Conservation (phyloP, 1,284 basidiomycete genomes). For the Paramarasmius palmivorus region DNA sequence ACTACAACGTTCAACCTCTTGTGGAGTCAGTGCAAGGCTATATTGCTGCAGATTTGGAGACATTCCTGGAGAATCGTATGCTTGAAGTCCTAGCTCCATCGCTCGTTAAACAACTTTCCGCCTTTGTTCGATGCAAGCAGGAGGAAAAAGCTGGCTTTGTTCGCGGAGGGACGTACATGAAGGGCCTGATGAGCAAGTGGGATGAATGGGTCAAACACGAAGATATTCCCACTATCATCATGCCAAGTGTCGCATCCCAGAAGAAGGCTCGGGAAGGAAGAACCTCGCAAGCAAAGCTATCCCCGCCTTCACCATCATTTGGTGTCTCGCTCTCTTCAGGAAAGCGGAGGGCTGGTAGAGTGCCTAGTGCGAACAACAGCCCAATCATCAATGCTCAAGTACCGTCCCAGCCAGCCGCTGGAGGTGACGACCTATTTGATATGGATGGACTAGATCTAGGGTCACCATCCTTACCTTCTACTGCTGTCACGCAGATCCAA, state of each 20-base stretch:
- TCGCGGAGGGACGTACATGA: conserved; percentile 58
- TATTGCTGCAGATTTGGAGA: conserved; percentile 85
- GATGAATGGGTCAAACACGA: conserved; percentile 78
- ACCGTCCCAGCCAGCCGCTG: background rate
- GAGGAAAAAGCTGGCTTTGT: conserved; percentile 66
- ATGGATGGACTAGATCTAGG: conserved; percentile 59
- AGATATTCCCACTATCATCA: conserved; percentile 76
- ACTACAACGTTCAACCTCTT: conserved; percentile 76
- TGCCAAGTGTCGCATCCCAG: conserved; percentile 33
- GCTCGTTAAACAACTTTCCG: conserved; percentile 70
- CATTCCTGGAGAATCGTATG: conserved; percentile 80
- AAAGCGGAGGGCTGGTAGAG: conserved; percentile 29
- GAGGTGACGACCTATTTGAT: conserved; percentile 54
- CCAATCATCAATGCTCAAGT: conserved; percentile 18
- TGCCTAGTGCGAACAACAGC: background rate
- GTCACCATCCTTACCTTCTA: conserved; percentile 1
- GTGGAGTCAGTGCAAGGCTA: conserved; percentile 79
- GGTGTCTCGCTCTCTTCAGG: conserved; percentile 26
- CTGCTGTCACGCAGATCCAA: conserved; percentile 4
- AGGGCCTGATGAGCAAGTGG: conserved; percentile 64
- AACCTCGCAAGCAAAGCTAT: conserved; percentile 39
- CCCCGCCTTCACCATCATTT: conserved; percentile 39
- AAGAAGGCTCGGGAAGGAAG: conserved; percentile 32
- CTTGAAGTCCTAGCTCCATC: conserved; percentile 75
- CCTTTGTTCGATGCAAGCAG: conserved; percentile 66